phyloP scores from a whole-genome alignment of 192 early-diverging fungal genomes.

The Allomyces macrogynus region DNA sequence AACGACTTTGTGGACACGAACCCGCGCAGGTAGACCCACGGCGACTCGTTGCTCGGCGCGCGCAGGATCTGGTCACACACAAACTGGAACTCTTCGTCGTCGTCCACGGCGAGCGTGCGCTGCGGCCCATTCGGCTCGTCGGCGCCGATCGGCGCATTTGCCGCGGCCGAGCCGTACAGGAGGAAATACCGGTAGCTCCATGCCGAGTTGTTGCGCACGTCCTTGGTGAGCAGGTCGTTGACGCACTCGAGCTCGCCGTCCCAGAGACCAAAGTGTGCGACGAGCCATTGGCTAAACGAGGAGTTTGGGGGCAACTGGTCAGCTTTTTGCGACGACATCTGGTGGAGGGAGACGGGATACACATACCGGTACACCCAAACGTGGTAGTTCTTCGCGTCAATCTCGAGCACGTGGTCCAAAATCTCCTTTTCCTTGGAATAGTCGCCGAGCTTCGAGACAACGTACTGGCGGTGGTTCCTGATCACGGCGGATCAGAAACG shows the following conservation, averaged over 20 bases:
- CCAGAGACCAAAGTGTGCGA: constrained; percentile 55
- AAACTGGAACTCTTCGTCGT: constrained; percentile 11
- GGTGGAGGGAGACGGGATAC: not conserved
- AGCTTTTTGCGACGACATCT: too few species aligned
- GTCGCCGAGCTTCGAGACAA: constrained; percentile 37
- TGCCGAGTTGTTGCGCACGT: constrained; percentile 92
- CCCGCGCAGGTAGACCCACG: constrained; percentile 81
- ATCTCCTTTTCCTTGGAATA: constrained; percentile 46
- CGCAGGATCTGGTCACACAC: constrained; percentile 41
- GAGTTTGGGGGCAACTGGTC: not conserved
- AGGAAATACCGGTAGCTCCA: constrained; percentile 95
- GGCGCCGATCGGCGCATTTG: constrained; percentile 27
- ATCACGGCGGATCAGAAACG: not conserved
- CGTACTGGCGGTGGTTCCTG: constrained; percentile 64
- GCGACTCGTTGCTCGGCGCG: constrained; percentile 78
- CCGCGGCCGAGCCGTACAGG: constrained; percentile 31
- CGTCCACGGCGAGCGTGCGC: too few species aligned
- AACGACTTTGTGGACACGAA: constrained; percentile 13
- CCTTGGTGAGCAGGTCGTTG: constrained; percentile 47
- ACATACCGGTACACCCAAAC: constrained; percentile 76
- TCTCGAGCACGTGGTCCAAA: constrained; percentile 40
- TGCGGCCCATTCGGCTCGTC: too few species aligned
- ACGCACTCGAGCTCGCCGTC: constrained; percentile 52
- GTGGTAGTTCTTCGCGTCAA: constrained; percentile 96
- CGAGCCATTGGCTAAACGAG: constrained; percentile 64